Base-by-base conservation (phyloP, 768 basidiomycete species). In the Amanita muscaria region DNA sequence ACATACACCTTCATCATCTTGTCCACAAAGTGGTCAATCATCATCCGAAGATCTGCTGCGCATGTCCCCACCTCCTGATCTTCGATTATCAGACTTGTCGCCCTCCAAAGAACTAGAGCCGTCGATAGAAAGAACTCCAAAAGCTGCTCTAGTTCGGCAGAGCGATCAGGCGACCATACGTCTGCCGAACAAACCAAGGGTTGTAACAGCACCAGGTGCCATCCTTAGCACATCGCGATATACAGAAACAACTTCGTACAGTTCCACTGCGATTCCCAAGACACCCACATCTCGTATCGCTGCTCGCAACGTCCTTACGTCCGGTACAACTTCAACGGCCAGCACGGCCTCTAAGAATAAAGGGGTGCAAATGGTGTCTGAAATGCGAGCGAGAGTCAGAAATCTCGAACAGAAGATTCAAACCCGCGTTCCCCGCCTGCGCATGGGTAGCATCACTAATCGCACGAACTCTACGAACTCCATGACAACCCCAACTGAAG, bases 331-430 rank as follows among this genome's bases (percentile, higher is more conserved):
- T 39, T 65, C 70, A 11, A 63, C 58, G 32, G 68, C 66, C 18
- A 70, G 70, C 43, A 73, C 74, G 3, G 64, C 75, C 10, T 73
- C 84, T 3, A 84, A 72, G 66, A 88, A 75, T 59, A 84, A 80
- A 59, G 88, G 88, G 21, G 86, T 89, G 3, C 88, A 91, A 56
- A 91, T 92, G 89, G 87, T 90, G 4, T 83, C 85, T 18, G 89
- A 91, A 59, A 88, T 92, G 83, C 78, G 89, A 32, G 87, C 86
- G 30, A 74, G 84, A 41, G 88, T 91, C 23, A 79, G 71, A 56
- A 84, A 81, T 53, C 64, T 91, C 30, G 86, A 90, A 55, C 86
- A 88, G 64, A 87, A 84, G 63, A 85, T 91, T 35, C 86, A 89
- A 55, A 88, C 86, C 34, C 83, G 84, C 34, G 88, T 91, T 40